phyloP scores from a whole-genome alignment of 345 rosid species.

The Sisymbrium altissimum region DNA sequence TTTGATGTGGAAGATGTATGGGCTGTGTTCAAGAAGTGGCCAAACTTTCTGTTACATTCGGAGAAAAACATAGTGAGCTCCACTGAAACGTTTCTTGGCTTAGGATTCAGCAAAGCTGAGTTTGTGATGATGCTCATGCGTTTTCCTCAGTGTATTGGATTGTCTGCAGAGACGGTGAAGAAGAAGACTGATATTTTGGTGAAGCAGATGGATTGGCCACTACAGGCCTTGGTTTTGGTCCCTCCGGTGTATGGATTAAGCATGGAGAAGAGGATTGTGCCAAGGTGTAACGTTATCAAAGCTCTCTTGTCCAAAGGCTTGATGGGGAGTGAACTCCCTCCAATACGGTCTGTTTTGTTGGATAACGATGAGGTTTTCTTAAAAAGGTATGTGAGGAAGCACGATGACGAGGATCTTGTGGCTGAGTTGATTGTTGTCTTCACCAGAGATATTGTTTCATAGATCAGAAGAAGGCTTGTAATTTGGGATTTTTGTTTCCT shows the following conservation, averaged over 20 bases:
- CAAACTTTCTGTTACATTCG: neutral
- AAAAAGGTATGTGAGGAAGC: too few relatives aligned
- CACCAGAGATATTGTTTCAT: too few relatives aligned
- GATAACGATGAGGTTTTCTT: too few relatives aligned
- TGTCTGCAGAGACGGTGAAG: neutral
- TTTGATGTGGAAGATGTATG: slow-evolving; percentile 19
- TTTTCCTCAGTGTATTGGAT: neutral
- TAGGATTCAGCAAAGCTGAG: slow-evolving; percentile 31
- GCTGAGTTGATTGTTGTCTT: too few relatives aligned
- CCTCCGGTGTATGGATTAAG: neutral
- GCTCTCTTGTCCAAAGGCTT: too few relatives aligned
- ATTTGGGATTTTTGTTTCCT: too few relatives aligned
- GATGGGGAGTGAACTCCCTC: too few relatives aligned
- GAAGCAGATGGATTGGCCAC: slow-evolving; percentile 34
- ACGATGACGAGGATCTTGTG: too few relatives aligned
- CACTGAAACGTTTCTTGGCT: slow-evolving; percentile 21
- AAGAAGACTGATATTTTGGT: slow-evolving; percentile 25
- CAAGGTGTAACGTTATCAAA: too few relatives aligned
- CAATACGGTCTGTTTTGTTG: too few relatives aligned
- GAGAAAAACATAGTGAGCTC: slow-evolving; percentile 11
- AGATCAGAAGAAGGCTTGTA: too few relatives aligned
- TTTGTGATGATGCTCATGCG: neutral
- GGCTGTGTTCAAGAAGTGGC: slow-evolving; percentile 26
- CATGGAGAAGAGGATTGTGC: too few relatives aligned
- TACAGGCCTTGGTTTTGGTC: neutral